A percentile compares a stretch with the other conserved stretches of the same genome.
Evolutionary conservation across 73 alveolate species (phyloP).

Genomic region (Paramecium tetraurelia): DNA sequence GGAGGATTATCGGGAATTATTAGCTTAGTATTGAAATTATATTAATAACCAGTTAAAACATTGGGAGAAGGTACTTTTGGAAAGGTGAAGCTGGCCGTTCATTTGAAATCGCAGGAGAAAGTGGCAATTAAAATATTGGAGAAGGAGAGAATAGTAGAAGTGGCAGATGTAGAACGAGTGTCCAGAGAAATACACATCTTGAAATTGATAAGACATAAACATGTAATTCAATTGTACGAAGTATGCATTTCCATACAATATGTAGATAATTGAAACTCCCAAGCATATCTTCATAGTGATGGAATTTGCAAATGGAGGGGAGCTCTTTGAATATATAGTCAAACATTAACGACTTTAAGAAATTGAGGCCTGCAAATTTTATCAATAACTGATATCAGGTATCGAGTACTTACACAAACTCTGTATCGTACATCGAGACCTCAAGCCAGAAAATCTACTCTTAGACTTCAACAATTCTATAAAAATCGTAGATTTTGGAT

Average conservation of each 20-base stretch:
- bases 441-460: conserved; percentile 93
- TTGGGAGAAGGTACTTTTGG: conserved; percentile 64
- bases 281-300: conserved; percentile 56
- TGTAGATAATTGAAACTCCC: conserved; percentile 63
- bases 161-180: conserved; percentile 80
- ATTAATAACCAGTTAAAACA: conserved; percentile 21
- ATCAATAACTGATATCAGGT: conserved; percentile 86
- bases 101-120: conserved; percentile 66
- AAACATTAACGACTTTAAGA: conserved; percentile 76
- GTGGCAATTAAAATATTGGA: conserved; percentile 87
- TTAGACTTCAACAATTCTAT: conserved; percentile 84
- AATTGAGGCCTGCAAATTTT: conserved; percentile 90
- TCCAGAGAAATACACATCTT: conserved; percentile 81
- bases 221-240: conserved; percentile 79
- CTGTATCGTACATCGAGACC: conserved; percentile 91
- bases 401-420: conserved; percentile 89
- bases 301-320: conserved; percentile 61
- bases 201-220: conserved; percentile 75
- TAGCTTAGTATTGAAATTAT: neutral
- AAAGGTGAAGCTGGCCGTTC: conserved; percentile 55
- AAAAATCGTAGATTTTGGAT: conserved; percentile 94
- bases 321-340: conserved; percentile 50
- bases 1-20: conserved; percentile 39
- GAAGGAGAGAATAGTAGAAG: conserved; percentile 74
- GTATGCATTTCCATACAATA: neutral